Percentiles rank a stretch among this genome's conserved stretches.
These are phyloP conservation scores for Hordeum marinum DNA, from an alignment of 176 grass and related monocot genomes.

Conservation along the genomic window DNA sequence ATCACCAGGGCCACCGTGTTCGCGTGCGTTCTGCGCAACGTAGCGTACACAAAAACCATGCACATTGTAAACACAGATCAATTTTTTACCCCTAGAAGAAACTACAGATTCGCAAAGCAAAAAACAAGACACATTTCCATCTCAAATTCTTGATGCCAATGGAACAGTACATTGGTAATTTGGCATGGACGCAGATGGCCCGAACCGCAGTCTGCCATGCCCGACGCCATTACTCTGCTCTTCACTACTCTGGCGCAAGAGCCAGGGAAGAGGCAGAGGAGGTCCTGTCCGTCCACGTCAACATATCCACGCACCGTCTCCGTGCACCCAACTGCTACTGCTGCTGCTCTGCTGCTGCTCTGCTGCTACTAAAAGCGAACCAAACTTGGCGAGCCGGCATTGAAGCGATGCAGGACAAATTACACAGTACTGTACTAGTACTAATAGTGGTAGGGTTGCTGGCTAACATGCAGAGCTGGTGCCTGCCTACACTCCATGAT, in stretches of 20 bases:
- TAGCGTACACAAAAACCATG: too few species aligned
- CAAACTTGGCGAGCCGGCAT: constrained; percentile 30
- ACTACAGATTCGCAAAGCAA: neutral
- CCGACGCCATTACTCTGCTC: neutral
- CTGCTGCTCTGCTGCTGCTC: neutral
- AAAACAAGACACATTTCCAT: neutral
- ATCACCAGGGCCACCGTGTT: constrained; percentile 65
- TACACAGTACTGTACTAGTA: neutral
- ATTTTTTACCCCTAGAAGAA: neutral
- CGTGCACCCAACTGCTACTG: neutral
- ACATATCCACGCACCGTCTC: neutral
- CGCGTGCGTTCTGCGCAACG: constrained; percentile 13
- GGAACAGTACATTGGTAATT: neutral
- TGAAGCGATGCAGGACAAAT: neutral
- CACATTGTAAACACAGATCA: neutral
- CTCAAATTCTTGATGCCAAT: neutral
- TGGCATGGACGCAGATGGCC: neutral
- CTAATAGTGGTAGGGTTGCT: neutral
- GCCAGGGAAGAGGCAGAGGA: neutral
- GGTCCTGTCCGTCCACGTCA: neutral
- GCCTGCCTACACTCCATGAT: neutral
- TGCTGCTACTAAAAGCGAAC: neutral
- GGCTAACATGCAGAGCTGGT: constrained; percentile 23
- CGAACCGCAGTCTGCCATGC: neutral
- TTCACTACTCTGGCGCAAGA: neutral